Percentiles rank a stretch among this genome's conserved stretches.
These are phyloP conservation scores for Laburnicola sp. DNA, from an alignment of 2,329 filamentous ascomycete genomes.

Conservation along the genomic window DNA sequence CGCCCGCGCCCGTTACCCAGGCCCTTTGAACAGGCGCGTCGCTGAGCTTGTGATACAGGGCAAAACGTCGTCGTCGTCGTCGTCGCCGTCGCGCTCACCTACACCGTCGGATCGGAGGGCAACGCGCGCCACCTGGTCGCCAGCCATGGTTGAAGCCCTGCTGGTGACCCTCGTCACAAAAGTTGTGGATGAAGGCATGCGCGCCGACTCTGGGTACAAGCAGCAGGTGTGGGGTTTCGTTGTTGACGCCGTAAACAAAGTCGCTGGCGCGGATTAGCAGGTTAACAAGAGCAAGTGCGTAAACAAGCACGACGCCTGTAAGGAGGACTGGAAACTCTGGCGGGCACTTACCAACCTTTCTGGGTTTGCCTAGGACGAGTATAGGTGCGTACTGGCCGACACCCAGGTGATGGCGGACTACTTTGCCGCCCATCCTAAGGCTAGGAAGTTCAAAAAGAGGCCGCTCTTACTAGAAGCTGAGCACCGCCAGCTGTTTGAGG, in stretches of 20 bases:
- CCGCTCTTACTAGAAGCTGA: neutral
- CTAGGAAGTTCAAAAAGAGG: neutral
- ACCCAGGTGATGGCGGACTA: neutral
- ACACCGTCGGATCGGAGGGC: neutral
- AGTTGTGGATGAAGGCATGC: neutral
- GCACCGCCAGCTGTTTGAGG: neutral
- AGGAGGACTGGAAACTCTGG: neutral
- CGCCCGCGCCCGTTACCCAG: no score
- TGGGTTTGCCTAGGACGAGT: neutral
- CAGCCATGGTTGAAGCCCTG: neutral
- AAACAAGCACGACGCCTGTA: neutral
- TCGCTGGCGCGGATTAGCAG: neutral
- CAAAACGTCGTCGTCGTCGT: neutral
- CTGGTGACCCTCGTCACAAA: neutral
- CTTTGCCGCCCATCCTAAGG: neutral
- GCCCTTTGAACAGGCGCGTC: no score
- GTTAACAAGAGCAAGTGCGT: neutral
- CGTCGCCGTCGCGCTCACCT: neutral
- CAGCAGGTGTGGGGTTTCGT: neutral
- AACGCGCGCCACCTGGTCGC: neutral
- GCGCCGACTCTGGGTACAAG: neutral
- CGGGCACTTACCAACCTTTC: neutral
- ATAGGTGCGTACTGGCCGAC: neutral
- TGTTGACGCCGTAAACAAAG: neutral
- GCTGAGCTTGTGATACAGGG: no score